These are phyloP conservation scores for Pezicula radicicola DNA, from an alignment of 2,329 filamentous ascomycete species.

Conservation along the genomic window DNA sequence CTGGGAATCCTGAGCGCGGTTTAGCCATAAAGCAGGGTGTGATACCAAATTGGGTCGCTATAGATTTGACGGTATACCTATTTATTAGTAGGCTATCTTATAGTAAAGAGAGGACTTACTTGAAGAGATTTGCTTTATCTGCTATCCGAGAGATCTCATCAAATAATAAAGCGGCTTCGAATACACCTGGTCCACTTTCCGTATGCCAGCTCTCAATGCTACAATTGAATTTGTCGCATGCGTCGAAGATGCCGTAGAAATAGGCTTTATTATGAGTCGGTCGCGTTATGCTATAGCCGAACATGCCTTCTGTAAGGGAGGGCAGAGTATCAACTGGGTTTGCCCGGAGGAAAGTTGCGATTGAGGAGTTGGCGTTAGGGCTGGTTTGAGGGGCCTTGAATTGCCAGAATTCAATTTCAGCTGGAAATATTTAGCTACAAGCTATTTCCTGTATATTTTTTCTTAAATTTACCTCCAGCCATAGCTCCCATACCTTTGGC, in stretches of 20 bases:
- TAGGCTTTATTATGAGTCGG: constrained; percentile 89
- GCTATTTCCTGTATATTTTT: not conserved
- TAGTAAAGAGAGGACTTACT: constrained; percentile 44
- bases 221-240: constrained; percentile 74
- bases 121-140: constrained; percentile 88
- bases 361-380: constrained; percentile 60
- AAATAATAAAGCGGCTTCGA: constrained; percentile 91
- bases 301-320: constrained; percentile 88
- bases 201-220: constrained; percentile 94
- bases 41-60: constrained; percentile 83
- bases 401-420: constrained; percentile 94
- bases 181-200: constrained; percentile 89
- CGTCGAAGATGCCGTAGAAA: constrained; percentile 83
- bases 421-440: constrained; percentile 39
- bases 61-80: constrained; percentile 81
- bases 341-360: constrained; percentile 69
- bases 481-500: constrained; percentile 72
- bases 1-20: constrained; percentile 83
- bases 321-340: constrained; percentile 74
- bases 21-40: constrained; percentile 99
- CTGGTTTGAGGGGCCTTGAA: constrained; percentile 58
- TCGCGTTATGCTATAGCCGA: constrained; percentile 85
- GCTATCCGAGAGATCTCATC: constrained; percentile 86
- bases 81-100: not conserved
- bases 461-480: constrained; percentile 84